phyloP scores from a whole-genome alignment of 176 grass and related monocot genomes.

The Aegilops sharonensis region DNA sequence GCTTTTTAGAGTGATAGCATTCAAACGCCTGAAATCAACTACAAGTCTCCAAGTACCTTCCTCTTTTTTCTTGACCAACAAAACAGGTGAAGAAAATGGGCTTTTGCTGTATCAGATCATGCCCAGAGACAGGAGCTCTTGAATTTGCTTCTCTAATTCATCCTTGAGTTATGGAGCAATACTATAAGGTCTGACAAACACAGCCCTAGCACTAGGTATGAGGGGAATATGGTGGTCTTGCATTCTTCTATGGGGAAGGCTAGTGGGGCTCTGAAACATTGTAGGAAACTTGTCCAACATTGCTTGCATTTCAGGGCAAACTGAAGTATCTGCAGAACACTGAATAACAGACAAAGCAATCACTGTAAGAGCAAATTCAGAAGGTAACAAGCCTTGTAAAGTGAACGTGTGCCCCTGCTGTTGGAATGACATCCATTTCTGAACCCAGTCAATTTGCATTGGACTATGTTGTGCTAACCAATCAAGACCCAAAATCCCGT shows the following conservation, averaged over 20 bases:
- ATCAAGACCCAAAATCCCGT: neutral
- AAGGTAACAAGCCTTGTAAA: neutral
- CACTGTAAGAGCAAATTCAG: neutral
- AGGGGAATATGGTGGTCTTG: neutral
- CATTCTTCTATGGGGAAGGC: neutral
- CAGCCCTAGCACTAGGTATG: accelerated
- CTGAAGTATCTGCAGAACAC: too few relatives aligned
- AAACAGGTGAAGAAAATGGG: neutral
- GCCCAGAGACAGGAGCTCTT: neutral
- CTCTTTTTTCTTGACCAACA: neutral
- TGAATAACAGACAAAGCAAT: too few relatives aligned
- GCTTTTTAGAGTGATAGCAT: neutral
- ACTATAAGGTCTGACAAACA: neutral
- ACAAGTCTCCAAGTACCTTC: neutral
- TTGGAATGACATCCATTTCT: neutral
- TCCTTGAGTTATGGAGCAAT: neutral
- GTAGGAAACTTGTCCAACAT: accelerated
- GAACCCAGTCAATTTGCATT: neutral
- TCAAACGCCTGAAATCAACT: too few relatives aligned
- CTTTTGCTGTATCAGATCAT: neutral
- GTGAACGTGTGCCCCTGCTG: accelerated
- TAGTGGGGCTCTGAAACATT: neutral
- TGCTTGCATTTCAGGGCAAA: neutral
- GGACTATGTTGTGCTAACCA: neutral
- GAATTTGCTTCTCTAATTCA: neutral